phyloP scores from a whole-genome alignment of 345 rosid genomes.

The Syzygium aromaticum region DNA sequence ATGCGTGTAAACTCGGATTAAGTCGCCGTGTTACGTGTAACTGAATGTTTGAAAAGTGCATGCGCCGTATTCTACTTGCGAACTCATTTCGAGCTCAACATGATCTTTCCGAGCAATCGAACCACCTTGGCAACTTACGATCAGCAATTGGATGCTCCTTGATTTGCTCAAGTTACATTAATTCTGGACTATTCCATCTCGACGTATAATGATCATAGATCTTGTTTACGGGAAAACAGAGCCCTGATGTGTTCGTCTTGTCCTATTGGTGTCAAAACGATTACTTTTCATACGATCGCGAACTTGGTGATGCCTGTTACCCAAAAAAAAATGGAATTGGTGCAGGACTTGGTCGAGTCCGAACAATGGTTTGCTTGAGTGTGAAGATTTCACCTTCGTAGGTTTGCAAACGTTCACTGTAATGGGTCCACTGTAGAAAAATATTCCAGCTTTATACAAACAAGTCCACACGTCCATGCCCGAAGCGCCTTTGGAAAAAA shows the following conservation, averaged over 20 bases:
- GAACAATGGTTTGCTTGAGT: not conserved
- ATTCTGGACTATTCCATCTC: not conserved
- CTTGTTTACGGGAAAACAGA: not conserved
- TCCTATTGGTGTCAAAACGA: not conserved
- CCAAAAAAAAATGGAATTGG: not conserved
- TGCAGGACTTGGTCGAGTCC: not conserved
- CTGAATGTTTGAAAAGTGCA: not conserved
- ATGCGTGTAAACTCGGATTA: not conserved
- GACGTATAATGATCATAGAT: not conserved
- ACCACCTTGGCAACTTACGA: not conserved
- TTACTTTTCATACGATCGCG: not conserved
- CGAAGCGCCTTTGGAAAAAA: not conserved
- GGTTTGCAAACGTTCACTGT: not conserved
- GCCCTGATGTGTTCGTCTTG: not conserved
- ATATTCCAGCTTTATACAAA: not conserved
- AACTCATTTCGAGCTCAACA: not conserved
- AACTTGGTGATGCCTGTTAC: not conserved
- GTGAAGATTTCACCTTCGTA: not conserved
- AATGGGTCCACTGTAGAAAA: not conserved
- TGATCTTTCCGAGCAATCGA: not conserved
- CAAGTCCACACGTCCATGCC: not conserved
- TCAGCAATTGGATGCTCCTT: not conserved
- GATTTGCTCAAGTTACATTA: not conserved
- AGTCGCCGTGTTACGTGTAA: not conserved
- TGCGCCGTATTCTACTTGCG: not conserved